Evolutionary conservation across 208 protist genomes (phyloP), one percentile per base, ranked within the genome.

Genomic region (Acanthamoeba royreba): DNA sequence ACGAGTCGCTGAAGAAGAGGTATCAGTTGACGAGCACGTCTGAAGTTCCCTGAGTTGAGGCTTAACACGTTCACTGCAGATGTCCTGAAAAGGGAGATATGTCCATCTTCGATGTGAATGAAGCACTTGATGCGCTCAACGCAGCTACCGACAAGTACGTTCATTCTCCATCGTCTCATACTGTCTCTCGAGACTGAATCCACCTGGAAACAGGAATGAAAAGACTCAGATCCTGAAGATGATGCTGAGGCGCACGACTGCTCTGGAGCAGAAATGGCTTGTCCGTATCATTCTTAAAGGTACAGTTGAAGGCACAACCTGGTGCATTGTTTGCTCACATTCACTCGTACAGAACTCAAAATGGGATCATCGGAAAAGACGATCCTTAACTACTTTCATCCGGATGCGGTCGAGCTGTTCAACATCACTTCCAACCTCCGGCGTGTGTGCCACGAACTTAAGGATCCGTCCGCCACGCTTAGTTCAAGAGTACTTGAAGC

Each of bases 181-280:
- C n/a, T 88, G 31, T 9, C 72, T 22, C 28, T 8, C 45, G n/a
- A 47, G 19, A 40, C 66, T 92, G 5, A 53, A 15, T 92, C 4
- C 40, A 46, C 31, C 4, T 43, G 83, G 8, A 28, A 53, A 22
- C 38, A 77, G 77, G 25, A 61, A 53, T 4, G 92, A 92, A 0
- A 96, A 96, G 38, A 15, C 61, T 17, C 45, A 17, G 28, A 53
- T 96, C 1, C 58, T 97, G 2, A 95, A 94, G 40, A 53, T 17
- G 49, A 45, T 97, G n/a, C 66, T 96, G 49, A 17, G 92, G 25
- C 49, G 28, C 3, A 90, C 79, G 0, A 96, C 95, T 0, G 92
- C 94, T 31, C 40, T 72, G 4, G 96, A 97, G 79, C 96, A 96
- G 45, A 96, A 96, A 33, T 97, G 96, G 96, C 74, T 96, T 58